Percentiles rank a stretch among this genome's conserved stretches.
phyloP scores from a whole-genome alignment of 176 grass and related monocot genomes.

The Tillandsia leiboldiana region DNA sequence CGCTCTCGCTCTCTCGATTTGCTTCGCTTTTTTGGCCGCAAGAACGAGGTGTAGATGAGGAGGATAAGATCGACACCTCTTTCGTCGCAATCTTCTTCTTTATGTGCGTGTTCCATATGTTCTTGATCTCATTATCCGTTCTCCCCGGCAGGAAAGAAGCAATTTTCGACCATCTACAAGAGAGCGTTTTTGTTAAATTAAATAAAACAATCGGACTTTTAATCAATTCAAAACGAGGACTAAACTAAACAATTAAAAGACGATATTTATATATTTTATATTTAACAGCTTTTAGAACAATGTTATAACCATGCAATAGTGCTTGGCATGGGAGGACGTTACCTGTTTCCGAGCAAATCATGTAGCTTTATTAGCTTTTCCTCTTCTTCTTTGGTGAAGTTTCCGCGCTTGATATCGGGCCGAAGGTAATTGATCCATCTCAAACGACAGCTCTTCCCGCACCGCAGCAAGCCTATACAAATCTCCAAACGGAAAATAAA shows the following conservation, averaged over 20 bases:
- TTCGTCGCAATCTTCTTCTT: constrained; percentile 13
- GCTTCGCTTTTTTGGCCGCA: background rate
- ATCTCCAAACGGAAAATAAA: background rate
- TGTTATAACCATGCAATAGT: background rate
- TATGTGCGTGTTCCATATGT: constrained; percentile 41
- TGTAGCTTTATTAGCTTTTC: constrained; percentile 33
- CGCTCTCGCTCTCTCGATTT: background rate
- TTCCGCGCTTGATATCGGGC: constrained; percentile 13
- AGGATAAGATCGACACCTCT: background rate
- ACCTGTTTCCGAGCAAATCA: constrained; percentile 38
- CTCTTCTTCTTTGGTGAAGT: constrained; percentile 32
- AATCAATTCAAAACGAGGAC: too few relatives aligned
- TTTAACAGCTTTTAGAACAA: background rate
- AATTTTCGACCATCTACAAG: constrained; percentile 32
- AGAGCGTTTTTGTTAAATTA: background rate
- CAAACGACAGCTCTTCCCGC: constrained; percentile 38
- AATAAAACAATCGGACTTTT: too few relatives aligned
- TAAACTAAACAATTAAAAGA: too few relatives aligned
- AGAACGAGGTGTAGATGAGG: background rate
- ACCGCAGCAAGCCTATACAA: constrained; percentile 29
- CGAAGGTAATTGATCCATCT: constrained; percentile 42
- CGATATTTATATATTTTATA: background rate
- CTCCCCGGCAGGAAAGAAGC: constrained; percentile 31
- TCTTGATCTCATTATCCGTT: constrained; percentile 43
- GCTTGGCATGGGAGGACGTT: background rate